These are phyloP conservation scores for Phytophthora syringae DNA, from an alignment of 352 stramenopile species.

Conservation along the genomic window DNA sequence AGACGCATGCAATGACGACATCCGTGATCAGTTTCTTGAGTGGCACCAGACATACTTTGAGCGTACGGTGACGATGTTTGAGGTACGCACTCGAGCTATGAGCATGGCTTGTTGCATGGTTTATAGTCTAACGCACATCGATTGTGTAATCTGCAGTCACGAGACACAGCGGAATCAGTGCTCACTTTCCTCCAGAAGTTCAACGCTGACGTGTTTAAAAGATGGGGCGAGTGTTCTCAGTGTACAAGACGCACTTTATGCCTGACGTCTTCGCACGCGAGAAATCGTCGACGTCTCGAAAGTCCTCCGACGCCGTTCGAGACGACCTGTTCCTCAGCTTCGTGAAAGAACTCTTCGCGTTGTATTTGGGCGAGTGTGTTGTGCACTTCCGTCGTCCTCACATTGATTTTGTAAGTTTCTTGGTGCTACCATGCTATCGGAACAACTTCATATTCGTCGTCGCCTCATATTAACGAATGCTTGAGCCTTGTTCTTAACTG, in stretches of 20 bases:
- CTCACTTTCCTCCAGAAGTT: conserved; percentile 64
- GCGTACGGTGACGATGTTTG: conserved; percentile 52
- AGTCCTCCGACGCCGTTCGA: conserved; percentile 50
- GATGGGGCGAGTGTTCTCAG: conserved; percentile 62
- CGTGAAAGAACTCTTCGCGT: conserved; percentile 67
- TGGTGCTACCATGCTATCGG: too few species aligned
- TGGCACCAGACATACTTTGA: conserved; percentile 86
- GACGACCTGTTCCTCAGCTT: conserved; percentile 79
- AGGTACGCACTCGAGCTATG: conserved; percentile 30
- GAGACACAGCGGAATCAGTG: conserved; percentile 49
- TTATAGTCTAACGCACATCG: background rate
- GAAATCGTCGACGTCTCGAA: conserved; percentile 39
- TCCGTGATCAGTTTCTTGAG: conserved; percentile 85
- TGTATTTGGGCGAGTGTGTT: conserved; percentile 61
- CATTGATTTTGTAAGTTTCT: conserved; percentile 60
- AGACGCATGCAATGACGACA: conserved; percentile 72
- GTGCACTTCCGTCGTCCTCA: conserved; percentile 62
- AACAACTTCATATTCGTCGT: background rate
- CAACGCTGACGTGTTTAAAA: conserved; percentile 58
- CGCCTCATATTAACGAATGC: background rate
- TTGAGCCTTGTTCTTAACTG: conserved; percentile 1
- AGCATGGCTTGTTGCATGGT: background rate
- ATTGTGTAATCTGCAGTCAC: conserved; percentile 18
- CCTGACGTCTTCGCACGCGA: conserved; percentile 52
- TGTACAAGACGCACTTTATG: conserved; percentile 76